phyloP scores from a whole-genome alignment of 192 early-diverging fungal genomes.

The Mortierella alpina region DNA sequence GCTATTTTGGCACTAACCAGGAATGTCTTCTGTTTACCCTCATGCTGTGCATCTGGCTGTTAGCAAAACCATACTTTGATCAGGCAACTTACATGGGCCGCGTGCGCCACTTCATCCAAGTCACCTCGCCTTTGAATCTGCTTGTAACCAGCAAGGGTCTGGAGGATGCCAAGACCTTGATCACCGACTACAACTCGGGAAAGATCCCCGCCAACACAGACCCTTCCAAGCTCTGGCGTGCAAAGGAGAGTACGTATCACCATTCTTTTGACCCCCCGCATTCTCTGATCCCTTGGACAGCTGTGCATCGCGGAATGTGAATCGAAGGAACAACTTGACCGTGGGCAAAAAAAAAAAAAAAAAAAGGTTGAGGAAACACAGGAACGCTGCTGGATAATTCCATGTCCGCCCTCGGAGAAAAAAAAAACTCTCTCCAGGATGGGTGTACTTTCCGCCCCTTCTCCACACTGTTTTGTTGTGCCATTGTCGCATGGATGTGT shows the following conservation, averaged over 20 bases:
- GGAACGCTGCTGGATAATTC: too few relatives aligned
- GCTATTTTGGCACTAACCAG: not conserved
- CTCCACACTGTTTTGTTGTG: not conserved
- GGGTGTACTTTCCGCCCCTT: too few relatives aligned
- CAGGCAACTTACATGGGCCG: constrained; percentile 81
- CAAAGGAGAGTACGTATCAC: constrained; percentile 71
- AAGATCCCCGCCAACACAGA: constrained; percentile 46
- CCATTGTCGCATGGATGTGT: not conserved
- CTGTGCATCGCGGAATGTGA: too few relatives aligned
- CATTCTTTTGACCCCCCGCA: not conserved
- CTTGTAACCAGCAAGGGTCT: constrained; percentile 68
- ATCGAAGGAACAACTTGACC: too few relatives aligned
- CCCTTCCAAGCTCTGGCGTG: constrained; percentile 72
- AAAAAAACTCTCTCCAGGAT: not conserved
- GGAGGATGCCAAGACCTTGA: constrained; percentile 68
- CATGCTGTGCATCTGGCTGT: not conserved
- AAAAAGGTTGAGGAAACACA: too few relatives aligned
- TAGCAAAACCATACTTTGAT: constrained; percentile 68
- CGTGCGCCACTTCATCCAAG: constrained; percentile 76
- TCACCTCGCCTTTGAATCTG: constrained; percentile 81
- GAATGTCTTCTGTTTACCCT: too few relatives aligned
- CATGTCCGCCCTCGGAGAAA: not conserved
- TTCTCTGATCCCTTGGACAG: too few relatives aligned
- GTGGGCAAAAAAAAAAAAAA: too few relatives aligned
- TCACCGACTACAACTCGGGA: constrained; percentile 69